A percentile compares a stretch with the other conserved stretches of the same genome.
Conservation (phyloP, 1,139 yeast genomes). For the Suhomyces bokatorum region DNA sequence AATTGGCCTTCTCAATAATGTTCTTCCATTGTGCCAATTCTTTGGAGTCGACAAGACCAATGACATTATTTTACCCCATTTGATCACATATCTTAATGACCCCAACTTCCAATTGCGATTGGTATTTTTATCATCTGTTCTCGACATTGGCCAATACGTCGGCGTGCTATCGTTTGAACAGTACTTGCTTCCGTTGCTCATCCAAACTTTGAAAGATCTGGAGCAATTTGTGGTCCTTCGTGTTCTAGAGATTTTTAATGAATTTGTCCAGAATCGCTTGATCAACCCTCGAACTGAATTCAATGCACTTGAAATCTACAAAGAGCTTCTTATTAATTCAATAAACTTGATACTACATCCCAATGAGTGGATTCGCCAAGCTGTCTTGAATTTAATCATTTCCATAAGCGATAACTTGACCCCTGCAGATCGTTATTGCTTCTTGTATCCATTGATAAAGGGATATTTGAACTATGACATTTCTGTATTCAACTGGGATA, state of each 20-base stretch:
- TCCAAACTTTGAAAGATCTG: constrained; percentile 79
- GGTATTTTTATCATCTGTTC: constrained; percentile 73
- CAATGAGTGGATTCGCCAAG: constrained; percentile 80
- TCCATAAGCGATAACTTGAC: constrained; percentile 63
- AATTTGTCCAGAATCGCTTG: constrained; percentile 32
- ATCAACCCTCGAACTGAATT: constrained; percentile 42
- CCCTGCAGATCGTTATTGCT: constrained; percentile 79
- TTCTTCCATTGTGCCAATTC: constrained; percentile 73
- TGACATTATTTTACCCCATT: constrained; percentile 84
- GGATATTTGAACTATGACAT: constrained; percentile 79
- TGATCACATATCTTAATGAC: constrained; percentile 89
- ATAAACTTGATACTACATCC: constrained; percentile 66
- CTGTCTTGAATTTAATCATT: constrained; percentile 60
- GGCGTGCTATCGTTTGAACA: constrained; percentile 86
- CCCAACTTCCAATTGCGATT: constrained; percentile 65
- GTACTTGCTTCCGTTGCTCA: constrained; percentile 77
- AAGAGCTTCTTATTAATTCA: constrained; percentile 36
- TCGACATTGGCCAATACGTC: constrained; percentile 73
- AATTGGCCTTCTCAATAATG: constrained; percentile 64
- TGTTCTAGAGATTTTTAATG: constrained; percentile 64
- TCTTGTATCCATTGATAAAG: constrained; percentile 78
- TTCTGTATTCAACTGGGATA: constrained; percentile 62
- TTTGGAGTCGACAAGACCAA: constrained; percentile 87
- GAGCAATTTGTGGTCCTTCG: constrained; percentile 83
- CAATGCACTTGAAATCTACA: constrained; percentile 43